Evolutionary conservation across 352 stramenopile species (phyloP), one percentile per base, ranked within the genome.

Genomic region (Aphanomyces stellatus): DNA sequence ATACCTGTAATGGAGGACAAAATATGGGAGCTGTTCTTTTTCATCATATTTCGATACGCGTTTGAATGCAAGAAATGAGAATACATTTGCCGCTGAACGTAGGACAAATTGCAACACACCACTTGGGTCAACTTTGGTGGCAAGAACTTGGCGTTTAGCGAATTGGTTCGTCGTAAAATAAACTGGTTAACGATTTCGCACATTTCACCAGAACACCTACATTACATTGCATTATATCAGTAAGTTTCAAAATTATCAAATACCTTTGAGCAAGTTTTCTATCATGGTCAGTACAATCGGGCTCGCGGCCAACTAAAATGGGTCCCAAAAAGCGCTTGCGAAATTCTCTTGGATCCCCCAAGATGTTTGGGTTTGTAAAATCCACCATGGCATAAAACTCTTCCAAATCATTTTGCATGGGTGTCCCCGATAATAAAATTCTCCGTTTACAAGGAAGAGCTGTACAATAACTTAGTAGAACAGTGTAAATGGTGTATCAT

Each of bases 361-460:
- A 75, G 42, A 96, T 91, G 62, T 90, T 88, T 3, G 86, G 84
- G 57, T 93, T 95, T 0, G 88, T 94, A 55, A 95, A 94, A 57
- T 93, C 84, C 7, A 93, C 96, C 96, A 99, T 99, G 6, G 96
- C 96, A 69, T 94, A 99, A 70, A 99, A 99, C 70, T 99, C 97
- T 59, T 98, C 88, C 17, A 99, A 74, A 78, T 99, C 96, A 70
- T 99, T 99, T 69, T 99, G 96, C 93, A 99, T 98, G 2, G 96
- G 96, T 19, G 96, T 99, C 31, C 97, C 97, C 0, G 96, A 98
- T 4, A 99, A 72, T 40, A 99, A 72, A 5, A 99, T 88, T 35
- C 97, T 86, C 15, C 95, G 93, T 62, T 88, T 82, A 51, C 93
- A 97, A 2, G 87, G 76, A 17, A 98, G 65, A 5, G 79, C 79